Evolutionary conservation across 2,329 filamentous ascomycete species (phyloP), one percentile per base, ranked within the genome.

Genomic region (Allantophomopsis lycopodina): DNA sequence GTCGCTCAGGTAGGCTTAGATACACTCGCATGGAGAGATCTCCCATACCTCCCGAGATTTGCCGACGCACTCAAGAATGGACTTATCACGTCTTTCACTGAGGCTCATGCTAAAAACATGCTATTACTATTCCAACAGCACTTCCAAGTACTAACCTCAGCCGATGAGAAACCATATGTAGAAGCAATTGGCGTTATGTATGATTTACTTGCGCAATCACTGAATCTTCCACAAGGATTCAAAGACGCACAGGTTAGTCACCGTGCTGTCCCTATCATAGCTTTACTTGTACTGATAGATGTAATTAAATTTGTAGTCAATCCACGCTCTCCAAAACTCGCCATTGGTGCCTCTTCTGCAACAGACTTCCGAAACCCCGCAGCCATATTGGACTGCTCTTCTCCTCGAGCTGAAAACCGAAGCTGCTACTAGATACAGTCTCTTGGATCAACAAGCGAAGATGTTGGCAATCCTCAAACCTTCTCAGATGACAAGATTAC

Each of bases 301-400:
- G 42, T 40, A 49, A 50, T 51, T 46, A 52, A 46, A 45, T 31
- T 42, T 54, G 37, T 60, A 75, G 62, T 68, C 75, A 2, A 53
- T 79, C 7, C 72, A 80, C 46, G 67, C 75, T 11, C 55, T 79
- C 14, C 68, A 73, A 44, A 80, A 81, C 47, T 63, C 65, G 2
- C 61, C 64, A 2, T 54, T 76, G n/a, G 55, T 70, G 2, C 58
- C 62, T 5, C 49, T 75, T 3, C 51, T 75, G 21, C 55, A 63
- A 50, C 11, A 50, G 46, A 52, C 38, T 54, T 51, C 50, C 60
- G 45, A 44, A 60, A 50, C 53, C 5, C 38, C 44, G 8, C 40
- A 47, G 17, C 44, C 60, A 2, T 57, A 58, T 42, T 78, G 72
- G 71, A 58, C 73, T 11, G 68, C 63, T 12, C 56, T 57, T 6